phyloP scores from a whole-genome alignment of 768 basidiomycete genomes.

The Gymnopilus dilepis region DNA sequence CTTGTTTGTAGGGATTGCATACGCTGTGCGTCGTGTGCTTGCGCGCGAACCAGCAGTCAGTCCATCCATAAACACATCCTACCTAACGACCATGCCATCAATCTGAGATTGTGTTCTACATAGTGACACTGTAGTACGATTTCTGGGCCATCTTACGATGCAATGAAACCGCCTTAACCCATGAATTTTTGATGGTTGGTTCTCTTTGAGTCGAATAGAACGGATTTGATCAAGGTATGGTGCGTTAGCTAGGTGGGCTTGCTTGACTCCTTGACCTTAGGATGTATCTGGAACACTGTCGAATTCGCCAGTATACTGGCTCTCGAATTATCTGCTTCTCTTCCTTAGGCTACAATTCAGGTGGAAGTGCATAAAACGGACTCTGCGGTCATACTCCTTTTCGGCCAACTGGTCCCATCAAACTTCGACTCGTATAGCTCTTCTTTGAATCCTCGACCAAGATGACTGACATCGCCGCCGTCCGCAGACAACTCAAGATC shows the following conservation, averaged over 20 bases:
- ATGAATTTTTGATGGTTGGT: not conserved
- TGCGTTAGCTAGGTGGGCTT: no score
- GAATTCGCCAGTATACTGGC: no score
- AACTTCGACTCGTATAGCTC: not conserved
- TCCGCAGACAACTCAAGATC: conserved; percentile 77
- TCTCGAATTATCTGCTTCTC: no score
- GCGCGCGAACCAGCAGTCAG: conserved; percentile 19
- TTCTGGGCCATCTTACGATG: conserved; percentile 48
- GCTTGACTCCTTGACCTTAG: no score
- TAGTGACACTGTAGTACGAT: conserved; percentile 49
- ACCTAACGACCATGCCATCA: conserved; percentile 27
- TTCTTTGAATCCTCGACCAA: conserved; percentile 7
- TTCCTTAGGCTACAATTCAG: no score
- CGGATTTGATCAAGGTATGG: no score
- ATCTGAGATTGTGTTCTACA: conserved; percentile 41
- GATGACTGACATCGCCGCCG: conserved; percentile 55
- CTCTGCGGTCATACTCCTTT: not conserved
- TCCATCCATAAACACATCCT: conserved; percentile 23
- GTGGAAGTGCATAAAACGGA: not conserved
- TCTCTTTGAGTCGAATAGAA: not conserved
- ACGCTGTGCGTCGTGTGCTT: conserved; percentile 21
- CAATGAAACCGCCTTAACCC: conserved; percentile 38
- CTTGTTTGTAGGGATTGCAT: conserved; percentile 10
- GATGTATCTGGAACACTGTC: no score
- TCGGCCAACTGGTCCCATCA: not conserved